Conservation (phyloP, 352 stramenopile genomes). For the Achlya hypogyna region DNA sequence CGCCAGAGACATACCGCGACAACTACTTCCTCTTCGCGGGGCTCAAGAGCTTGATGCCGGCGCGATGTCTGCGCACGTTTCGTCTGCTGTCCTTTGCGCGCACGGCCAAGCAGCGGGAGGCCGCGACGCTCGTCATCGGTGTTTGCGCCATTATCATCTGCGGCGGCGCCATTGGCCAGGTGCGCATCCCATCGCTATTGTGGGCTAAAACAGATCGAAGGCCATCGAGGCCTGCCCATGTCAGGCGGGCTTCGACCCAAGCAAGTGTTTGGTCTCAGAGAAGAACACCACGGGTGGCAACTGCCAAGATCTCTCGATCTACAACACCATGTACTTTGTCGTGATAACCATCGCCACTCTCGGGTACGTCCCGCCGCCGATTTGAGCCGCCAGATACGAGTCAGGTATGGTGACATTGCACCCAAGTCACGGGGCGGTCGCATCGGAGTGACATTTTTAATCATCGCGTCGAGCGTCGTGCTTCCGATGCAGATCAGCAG, state of each 20-base stretch:
- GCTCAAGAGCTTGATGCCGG: conserved; percentile 50
- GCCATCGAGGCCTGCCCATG: not conserved
- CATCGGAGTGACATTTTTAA: conserved; percentile 52
- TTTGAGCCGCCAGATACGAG: not conserved
- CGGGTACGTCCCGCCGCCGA: conserved; percentile 25
- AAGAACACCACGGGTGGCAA: conserved; percentile 16
- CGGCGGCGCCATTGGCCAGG: conserved; percentile 44
- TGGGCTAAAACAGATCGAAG: not conserved
- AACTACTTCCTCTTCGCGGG: conserved; percentile 41
- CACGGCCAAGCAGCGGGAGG: conserved; percentile 45
- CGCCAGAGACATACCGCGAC: conserved; percentile 20
- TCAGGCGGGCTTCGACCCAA: conserved; percentile 21
- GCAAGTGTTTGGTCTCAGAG: not conserved
- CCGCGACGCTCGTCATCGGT: conserved; percentile 40
- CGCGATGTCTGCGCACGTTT: conserved; percentile 52
- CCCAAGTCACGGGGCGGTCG: conserved; percentile 55
- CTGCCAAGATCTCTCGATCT: conserved; percentile 63
- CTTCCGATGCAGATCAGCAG: conserved; percentile 62
- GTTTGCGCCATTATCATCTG: conserved; percentile 57
- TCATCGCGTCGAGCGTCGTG: conserved; percentile 54
- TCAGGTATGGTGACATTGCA: conserved; percentile 64
- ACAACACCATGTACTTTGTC: conserved; percentile 73
- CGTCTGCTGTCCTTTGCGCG: conserved; percentile 46
- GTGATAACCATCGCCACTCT: conserved; percentile 78
- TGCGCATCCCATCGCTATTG: conserved; percentile 5